Percentiles rank a stretch among this genome's conserved stretches.
Conservation (phyloP, 805 yeast species). For the Pichia sporocuriosa region DNA sequence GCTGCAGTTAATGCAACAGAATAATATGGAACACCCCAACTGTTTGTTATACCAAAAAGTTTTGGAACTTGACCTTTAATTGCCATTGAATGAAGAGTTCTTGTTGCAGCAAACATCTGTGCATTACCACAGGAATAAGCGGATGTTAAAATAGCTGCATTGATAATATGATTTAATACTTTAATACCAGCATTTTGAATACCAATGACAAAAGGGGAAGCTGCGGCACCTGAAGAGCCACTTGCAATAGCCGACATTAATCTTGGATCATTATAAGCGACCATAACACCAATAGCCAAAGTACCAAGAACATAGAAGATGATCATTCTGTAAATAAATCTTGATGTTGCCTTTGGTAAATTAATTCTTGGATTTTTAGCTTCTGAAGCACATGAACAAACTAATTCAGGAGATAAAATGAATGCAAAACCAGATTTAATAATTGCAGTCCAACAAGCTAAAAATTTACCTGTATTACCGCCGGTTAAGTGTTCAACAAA, state of each 20-base stretch:
- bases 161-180: constrained; percentile 54
- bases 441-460: constrained; percentile 56
- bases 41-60: constrained; percentile 32
- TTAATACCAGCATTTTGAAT: constrained; percentile 53
- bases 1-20: constrained; percentile 36
- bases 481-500: constrained; percentile 43
- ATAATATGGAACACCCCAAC: constrained; percentile 51
- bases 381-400: constrained; percentile 51
- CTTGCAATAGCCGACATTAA: constrained; percentile 39
- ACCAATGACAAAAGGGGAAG: constrained; percentile 62
- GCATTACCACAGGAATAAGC: constrained; percentile 48
- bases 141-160: constrained; percentile 54
- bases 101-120: constrained; percentile 35
- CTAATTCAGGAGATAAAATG: constrained; percentile 57
- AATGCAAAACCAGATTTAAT: constrained; percentile 63
- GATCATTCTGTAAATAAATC: constrained; percentile 56
- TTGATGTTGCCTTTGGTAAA: constrained; percentile 54
- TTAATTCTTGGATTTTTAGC: constrained; percentile 51
- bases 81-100: constrained; percentile 37
- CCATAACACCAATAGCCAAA: constrained; percentile 54
- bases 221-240: constrained; percentile 48
- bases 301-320: constrained; percentile 54
- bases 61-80: constrained; percentile 35
- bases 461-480: constrained; percentile 55
- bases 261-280: constrained; percentile 43